These are phyloP conservation scores for Arxiozyma slooffiae DNA, from an alignment of 1,139 yeast species.

Conservation along the genomic window DNA sequence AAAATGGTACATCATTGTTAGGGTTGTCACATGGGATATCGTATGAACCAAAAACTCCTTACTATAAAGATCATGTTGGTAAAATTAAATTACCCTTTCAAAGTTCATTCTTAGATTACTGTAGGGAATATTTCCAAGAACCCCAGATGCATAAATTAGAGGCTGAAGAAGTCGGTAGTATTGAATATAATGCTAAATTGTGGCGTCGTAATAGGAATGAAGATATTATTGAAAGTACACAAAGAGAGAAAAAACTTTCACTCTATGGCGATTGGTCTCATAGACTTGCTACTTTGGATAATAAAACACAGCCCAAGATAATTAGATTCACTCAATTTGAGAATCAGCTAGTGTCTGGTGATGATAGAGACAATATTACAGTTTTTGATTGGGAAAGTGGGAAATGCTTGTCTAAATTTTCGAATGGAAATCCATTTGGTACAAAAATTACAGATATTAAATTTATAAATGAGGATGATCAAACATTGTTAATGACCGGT, in stretches of 20 bases:
- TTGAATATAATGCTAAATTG: slow-evolving; percentile 67
- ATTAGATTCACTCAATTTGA: slow-evolving; percentile 86
- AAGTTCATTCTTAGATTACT: slow-evolving; percentile 77
- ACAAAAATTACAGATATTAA: slow-evolving; percentile 82
- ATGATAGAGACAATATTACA: slow-evolving; percentile 73
- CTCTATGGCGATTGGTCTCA: slow-evolving; percentile 80
- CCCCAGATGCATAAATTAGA: slow-evolving; percentile 89
- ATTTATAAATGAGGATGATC: slow-evolving; percentile 84
- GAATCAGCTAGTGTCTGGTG: slow-evolving; percentile 68
- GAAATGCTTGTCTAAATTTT: slow-evolving; percentile 52
- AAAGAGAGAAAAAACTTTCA: slow-evolving; percentile 77
- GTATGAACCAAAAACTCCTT: slow-evolving; percentile 29
- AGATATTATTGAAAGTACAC: slow-evolving; percentile 75
- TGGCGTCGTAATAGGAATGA: slow-evolving; percentile 93
- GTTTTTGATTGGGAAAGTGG: slow-evolving; percentile 82
- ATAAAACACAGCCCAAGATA: slow-evolving; percentile 68
- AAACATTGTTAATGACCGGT: slow-evolving; percentile 75
- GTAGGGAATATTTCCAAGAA: slow-evolving; percentile 89
- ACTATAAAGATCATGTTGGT: slow-evolving; percentile 33
- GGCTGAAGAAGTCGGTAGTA: slow-evolving; percentile 86
- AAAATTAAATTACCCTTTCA: slow-evolving; percentile 49
- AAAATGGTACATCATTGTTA: slow-evolving; percentile 18
- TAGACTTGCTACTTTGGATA: slow-evolving; percentile 51
- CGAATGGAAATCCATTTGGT: slow-evolving; percentile 79
- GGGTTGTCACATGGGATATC: slow-evolving; percentile 44